phyloP scores from a whole-genome alignment of 2,329 filamentous ascomycete genomes.

The Daldinia eschscholtzii region DNA sequence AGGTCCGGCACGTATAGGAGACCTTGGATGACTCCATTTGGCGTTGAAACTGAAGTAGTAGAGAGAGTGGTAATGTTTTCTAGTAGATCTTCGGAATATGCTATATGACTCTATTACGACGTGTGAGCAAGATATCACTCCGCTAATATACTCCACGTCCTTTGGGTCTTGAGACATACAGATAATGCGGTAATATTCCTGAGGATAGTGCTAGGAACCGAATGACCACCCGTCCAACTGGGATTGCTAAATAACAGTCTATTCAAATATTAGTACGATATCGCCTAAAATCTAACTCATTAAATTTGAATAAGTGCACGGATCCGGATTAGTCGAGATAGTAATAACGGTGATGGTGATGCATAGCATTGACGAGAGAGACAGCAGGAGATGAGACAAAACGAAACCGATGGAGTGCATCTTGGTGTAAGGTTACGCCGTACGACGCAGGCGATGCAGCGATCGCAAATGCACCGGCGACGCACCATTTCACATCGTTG shows the following conservation, averaged over 20 bases:
- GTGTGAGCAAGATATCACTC: constrained; percentile 39
- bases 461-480: constrained; percentile 36
- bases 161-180: constrained; percentile 56
- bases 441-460: constrained; percentile 36
- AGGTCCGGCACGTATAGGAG: constrained; percentile 88
- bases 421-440: constrained; percentile 37
- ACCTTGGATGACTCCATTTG: constrained; percentile 76
- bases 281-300: constrained; percentile 7
- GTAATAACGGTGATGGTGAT: constrained; percentile 25
- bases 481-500: constrained; percentile 25
- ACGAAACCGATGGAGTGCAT: constrained; percentile 12
- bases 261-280: constrained; percentile 26
- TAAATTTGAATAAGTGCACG: constrained; percentile 7
- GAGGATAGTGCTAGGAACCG: constrained; percentile 66
- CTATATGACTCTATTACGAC: constrained; percentile 57
- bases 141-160: not conserved
- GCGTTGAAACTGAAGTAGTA: constrained; percentile 70
- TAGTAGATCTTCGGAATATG: constrained; percentile 64
- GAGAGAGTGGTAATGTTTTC: constrained; percentile 82
- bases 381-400: constrained; percentile 12
- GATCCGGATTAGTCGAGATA: constrained; percentile 14
- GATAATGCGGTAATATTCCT: constrained; percentile 69
- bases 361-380: constrained; percentile 16
- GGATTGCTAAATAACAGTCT: constrained; percentile 73
- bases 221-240: constrained; percentile 63